Evolutionary conservation across 257 asterid species (phyloP).

Genomic region (Solanum bulbocastanum): DNA sequence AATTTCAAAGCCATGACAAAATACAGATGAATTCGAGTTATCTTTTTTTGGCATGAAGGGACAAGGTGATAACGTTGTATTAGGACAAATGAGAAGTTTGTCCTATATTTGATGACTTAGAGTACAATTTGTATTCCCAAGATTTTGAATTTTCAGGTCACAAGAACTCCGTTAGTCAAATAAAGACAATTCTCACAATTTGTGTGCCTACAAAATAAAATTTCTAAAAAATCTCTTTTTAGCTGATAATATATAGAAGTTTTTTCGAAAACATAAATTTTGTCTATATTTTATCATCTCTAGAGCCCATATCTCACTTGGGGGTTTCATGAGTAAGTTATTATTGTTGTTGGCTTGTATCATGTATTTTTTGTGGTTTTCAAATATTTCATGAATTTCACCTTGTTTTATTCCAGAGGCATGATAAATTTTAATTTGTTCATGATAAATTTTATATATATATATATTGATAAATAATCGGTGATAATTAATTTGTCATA

Average conservation of each 20-base stretch:
- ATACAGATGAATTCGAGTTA: not conserved
- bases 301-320: not conserved
- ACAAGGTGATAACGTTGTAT: not conserved
- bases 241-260: no score
- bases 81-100: not conserved
- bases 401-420: not conserved
- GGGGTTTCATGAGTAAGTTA: not conserved
- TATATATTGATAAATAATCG: not conserved
- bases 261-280: no score
- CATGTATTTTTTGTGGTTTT: not conserved
- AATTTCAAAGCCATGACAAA: not conserved
- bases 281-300: no score
- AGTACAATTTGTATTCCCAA: not conserved
- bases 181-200: not conserved
- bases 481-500: no score
- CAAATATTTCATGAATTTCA: no score
- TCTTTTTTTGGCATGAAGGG: not conserved
- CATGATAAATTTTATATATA: no score
- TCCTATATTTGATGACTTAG: not conserved
- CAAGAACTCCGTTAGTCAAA: not conserved
- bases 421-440: not conserved
- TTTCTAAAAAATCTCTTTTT: no score
- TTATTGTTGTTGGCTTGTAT: not conserved
- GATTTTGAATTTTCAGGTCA: not conserved
- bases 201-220: not conserved